Evolutionary conservation across 163 green algal species (phyloP), one percentile per base, ranked within the genome.

Genomic region (Chlamydomonas reinhardtii): DNA sequence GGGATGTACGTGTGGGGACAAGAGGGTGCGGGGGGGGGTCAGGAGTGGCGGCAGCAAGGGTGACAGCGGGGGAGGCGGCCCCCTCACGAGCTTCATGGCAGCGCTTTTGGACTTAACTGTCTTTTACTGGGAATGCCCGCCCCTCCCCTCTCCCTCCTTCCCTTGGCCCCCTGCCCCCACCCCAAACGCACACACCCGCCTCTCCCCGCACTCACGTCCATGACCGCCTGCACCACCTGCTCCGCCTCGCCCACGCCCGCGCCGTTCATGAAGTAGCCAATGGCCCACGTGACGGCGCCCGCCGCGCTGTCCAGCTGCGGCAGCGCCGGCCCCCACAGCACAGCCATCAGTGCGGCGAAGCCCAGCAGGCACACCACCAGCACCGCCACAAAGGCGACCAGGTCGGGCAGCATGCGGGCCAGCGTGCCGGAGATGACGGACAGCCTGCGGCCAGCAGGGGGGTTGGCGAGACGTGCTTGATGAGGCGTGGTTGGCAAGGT

Each of bases 381-480:
- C 56, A 74, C 59, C 1, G 76, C 0, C 31, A 85, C 48, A 48
- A 85, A 79, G 54, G 5, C 24, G 32, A 19, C 56, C 54, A 86
- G 69, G 80, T 86, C 80, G 35, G 80, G 80, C 32, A 86, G 2
- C 80, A 79, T 79, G 25, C 80, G 69, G 16, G 71, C 81, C 16
- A 87, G 81, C 19, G 81, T 87, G 35, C 81, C 81, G 0, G 71
- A 74, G 70, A 87, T 81, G 35, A 87, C 29, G 9, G 29, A 25
- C 66, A 73, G 32, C 31, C 24, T n/a, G 61, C n/a, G n/a, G n/a
- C n/a, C n/a, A n/a, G n/a, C n/a, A n/a, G n/a, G n/a, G n/a, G n/a
- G n/a, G n/a, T 68, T 31, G 61, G 61, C 27, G 73, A 68, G 34
- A 14, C 14, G 48, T 56, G 48, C 19, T 9, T 56, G 5, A 2